Evolutionary conservation across 805 yeast genomes (phyloP), one percentile per base, ranked within the genome.

Genomic region (Starmerella apicola): DNA sequence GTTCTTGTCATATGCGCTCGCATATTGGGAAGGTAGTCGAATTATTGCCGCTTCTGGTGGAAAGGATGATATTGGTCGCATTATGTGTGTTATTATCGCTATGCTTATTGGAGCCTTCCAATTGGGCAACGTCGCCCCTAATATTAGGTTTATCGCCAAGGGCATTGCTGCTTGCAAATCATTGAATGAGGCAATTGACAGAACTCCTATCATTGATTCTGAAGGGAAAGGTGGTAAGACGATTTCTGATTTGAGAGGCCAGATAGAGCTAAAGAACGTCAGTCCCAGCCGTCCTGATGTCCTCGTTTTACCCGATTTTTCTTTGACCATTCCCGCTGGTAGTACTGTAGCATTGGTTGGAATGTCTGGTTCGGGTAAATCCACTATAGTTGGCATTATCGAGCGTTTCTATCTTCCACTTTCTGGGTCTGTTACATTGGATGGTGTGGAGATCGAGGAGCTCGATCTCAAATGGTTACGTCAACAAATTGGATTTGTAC

Each of bases 361-460:
- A 2, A 93, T 94, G 5, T 81, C 94, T 2, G 98, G 98, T 3
- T 78, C 88, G 50, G 98, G 98, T 26, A 88, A 88, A 62, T 84
- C 95, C 0, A 88, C 98, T 0, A 73, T 88, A 31, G 66, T 88
- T 48, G 76, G 86, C 52, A 62, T 88, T 24, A 77, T 84, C 1
- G 93, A 85, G 63, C 67, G 97, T 48, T 88, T 88, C 57, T 88
- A 86, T 60, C 91, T 84, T 53, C 81, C 84, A 1, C 63, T 66
- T 20, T 62, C 68, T 5, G 96, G 96, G 18, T 61, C 78, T 32
- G 78, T 88, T 41, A 60, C 77, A 18, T 70, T 88, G 33, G 94
- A 91, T 59, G 95, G 95, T 6, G 78, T 76, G 45, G 94, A 86
- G 53, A 74, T 91, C 31, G 62, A 73, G 37, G 71, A 74, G 36